Conservation (phyloP, 1,284 basidiomycete genomes). For the Rugosomyces carneus region DNA sequence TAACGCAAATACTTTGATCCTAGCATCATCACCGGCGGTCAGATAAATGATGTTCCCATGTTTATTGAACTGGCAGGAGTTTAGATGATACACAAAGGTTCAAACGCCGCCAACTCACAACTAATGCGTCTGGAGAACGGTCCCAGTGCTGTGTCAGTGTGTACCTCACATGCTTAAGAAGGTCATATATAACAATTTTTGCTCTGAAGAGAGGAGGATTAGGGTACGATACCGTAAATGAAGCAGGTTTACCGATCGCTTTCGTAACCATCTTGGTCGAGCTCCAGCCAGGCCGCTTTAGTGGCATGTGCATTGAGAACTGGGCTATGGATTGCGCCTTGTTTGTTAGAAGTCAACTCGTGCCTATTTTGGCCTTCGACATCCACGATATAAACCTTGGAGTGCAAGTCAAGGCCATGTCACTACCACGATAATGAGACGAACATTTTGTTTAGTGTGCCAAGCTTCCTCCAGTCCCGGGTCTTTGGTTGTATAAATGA, state of each 20-base stretch:
- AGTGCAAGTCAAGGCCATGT: neutral
- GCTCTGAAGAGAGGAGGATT: constrained; percentile 35
- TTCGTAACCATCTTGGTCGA: constrained; percentile 84
- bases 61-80: constrained; percentile 56
- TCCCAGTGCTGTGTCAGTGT: constrained; percentile 81
- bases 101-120: constrained; percentile 32
- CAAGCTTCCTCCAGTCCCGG: constrained; percentile 63
- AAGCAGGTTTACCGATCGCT: constrained; percentile 51
- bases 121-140: constrained; percentile 59
- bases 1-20: constrained; percentile 66
- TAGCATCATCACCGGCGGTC: constrained; percentile 71
- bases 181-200: constrained; percentile 75
- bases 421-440: constrained; percentile 2
- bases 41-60: constrained; percentile 69
- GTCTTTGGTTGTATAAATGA: constrained; percentile 85
- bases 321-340: constrained; percentile 74
- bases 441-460: constrained; percentile 78
- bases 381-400: constrained; percentile 60
- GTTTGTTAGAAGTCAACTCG: constrained; percentile 74
- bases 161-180: constrained; percentile 58
- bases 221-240: constrained; percentile 4
- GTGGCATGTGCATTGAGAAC: constrained; percentile 61
- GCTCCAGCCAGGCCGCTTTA: constrained; percentile 82
- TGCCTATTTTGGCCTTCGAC: constrained; percentile 41
- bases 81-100: constrained; percentile 6